phyloP scores from a whole-genome alignment of 306 rosid genomes.

The Dryas drummondii region DNA sequence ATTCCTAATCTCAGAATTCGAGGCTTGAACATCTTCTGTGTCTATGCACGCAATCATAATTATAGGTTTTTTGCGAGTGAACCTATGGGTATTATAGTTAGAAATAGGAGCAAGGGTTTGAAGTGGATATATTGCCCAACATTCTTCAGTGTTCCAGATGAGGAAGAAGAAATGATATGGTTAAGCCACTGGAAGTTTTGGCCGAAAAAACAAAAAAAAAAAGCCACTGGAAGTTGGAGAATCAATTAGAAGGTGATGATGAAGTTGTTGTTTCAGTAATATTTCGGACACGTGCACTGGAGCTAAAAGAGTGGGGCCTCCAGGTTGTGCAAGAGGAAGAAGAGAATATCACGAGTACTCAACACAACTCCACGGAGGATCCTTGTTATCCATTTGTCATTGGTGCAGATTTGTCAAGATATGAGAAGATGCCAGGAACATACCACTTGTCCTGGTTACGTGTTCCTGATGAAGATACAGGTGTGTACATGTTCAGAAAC shows the following conservation, averaged over 20 bases:
- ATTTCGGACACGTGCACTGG: neutral
- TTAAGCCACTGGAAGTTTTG: neutral
- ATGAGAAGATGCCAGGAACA: neutral
- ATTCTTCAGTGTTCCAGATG: neutral
- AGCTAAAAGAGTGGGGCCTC: neutral
- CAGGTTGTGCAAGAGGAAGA: neutral
- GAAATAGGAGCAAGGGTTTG: neutral
- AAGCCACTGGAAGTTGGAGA: neutral
- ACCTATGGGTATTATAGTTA: neutral
- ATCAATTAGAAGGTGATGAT: neutral
- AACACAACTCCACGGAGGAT: neutral
- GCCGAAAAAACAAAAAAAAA: too few species aligned
- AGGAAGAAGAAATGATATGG: neutral
- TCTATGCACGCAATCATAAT: neutral
- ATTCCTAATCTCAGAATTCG: neutral
- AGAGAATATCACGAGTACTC: neutral
- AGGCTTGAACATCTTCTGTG: neutral
- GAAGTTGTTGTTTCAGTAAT: neutral
- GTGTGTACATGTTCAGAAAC: too few species aligned
- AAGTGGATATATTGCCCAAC: neutral
- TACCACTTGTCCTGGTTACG: neutral
- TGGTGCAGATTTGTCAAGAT: neutral
- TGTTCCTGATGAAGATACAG: too few species aligned
- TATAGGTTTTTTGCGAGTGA: too few species aligned
- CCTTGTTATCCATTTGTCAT: neutral